Conservation (phyloP, 2,329 filamentous ascomycete species). For the Zasmidium angulare region DNA sequence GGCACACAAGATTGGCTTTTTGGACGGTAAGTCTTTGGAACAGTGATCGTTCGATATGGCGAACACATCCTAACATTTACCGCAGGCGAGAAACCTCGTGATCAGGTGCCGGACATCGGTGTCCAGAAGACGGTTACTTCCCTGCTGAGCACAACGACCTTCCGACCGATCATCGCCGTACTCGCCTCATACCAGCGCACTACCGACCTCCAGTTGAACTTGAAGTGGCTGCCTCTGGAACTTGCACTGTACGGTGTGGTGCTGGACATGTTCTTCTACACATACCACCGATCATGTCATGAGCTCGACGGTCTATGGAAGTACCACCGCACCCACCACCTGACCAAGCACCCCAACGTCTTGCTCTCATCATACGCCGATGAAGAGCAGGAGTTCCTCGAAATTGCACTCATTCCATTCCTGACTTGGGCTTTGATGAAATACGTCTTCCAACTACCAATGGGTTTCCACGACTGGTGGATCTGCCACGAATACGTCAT, state of each 20-base stretch:
- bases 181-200: constrained; percentile 5
- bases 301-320: constrained; percentile 41
- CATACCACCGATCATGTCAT: constrained; percentile 45
- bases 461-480: constrained; percentile 50
- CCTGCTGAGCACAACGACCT: neutral
- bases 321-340: constrained; percentile 45
- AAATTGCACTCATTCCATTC: constrained; percentile 41
- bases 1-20: constrained; percentile 39
- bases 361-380: constrained; percentile 43
- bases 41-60: too few species aligned
- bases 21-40: too few species aligned
- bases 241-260: constrained; percentile 42
- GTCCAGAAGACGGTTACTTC: constrained; percentile 10
- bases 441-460: constrained; percentile 37
- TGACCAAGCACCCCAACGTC: constrained; percentile 46
- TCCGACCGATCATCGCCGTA: constrained; percentile 1
- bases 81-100: constrained; percentile 43
- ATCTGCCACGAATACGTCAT: constrained; percentile 44
- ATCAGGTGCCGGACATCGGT: constrained; percentile 41
- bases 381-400: constrained; percentile 42
- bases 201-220: constrained; percentile 10
- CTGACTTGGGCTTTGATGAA: constrained; percentile 39
- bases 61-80: too few species aligned
- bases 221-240: constrained; percentile 36
- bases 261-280: constrained; percentile 47